These are phyloP conservation scores for Otatea glauca DNA, from an alignment of 176 grass and related monocot species.

Conservation along the genomic window DNA sequence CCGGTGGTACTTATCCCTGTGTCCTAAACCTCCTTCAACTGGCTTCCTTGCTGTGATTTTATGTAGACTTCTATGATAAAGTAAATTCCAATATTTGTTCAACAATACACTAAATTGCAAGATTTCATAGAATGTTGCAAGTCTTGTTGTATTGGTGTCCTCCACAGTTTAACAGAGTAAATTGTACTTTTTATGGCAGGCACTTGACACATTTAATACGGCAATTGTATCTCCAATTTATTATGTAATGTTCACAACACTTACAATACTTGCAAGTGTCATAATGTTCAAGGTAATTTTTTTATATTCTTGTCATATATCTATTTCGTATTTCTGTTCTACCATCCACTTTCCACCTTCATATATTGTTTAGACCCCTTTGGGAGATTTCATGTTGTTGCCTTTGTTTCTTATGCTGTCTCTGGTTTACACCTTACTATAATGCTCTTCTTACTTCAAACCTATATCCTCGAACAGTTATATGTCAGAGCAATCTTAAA, in stretches of 20 bases:
- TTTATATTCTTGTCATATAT: slow-evolving; percentile 20
- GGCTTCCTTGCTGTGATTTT: background rate
- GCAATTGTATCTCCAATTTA: slow-evolving; percentile 99
- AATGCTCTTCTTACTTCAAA: slow-evolving; percentile 13
- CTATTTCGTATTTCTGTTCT: slow-evolving; percentile 8
- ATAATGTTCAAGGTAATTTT: slow-evolving; percentile 99
- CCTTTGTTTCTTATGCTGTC: slow-evolving; percentile 23
- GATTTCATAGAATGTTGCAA: background rate
- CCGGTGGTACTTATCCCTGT: background rate
- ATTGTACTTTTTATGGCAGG: slow-evolving; percentile 47
- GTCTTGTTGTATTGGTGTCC: background rate
- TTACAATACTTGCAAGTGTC: slow-evolving; percentile 91
- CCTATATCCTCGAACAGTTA: background rate
- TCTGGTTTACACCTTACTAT: background rate
- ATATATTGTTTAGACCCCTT: background rate
- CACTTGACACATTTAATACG: slow-evolving; percentile 94
- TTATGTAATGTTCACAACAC: slow-evolving; percentile 95
- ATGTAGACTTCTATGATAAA: background rate
- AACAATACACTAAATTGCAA: background rate
- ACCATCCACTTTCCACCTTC: background rate
- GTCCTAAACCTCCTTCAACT: background rate
- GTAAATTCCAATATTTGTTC: background rate
- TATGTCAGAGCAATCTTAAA: background rate
- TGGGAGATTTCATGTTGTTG: background rate
- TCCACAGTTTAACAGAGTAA: slow-evolving; percentile 5